Evolutionary conservation across 1,139 yeast genomes (phyloP).

Genomic region (Pneumocystis wakefieldiae): DNA sequence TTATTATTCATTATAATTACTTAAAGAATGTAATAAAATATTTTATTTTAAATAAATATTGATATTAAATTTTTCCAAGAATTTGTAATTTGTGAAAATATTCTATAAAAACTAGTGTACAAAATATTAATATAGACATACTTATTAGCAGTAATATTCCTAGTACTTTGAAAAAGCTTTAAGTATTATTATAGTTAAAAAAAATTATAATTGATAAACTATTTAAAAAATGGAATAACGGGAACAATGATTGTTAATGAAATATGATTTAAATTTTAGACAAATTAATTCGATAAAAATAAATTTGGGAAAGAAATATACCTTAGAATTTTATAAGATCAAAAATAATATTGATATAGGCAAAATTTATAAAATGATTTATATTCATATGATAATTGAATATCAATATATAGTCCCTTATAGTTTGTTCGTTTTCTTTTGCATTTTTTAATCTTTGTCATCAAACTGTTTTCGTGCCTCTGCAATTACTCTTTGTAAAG

Average conservation of each 20-base stretch:
- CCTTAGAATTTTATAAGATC: neutral
- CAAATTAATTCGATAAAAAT: neutral
- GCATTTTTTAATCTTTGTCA: slow-evolving; percentile 21
- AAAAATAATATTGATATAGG: neutral
- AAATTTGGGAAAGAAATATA: neutral
- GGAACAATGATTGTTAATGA: neutral
- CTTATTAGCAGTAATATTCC: no score
- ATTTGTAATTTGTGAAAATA: no score
- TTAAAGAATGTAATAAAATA: no score
- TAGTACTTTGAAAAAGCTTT: no score
- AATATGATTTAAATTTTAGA: neutral
- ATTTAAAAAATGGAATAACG: no score
- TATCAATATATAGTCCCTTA: neutral
- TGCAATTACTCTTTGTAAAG: slow-evolving; percentile 57
- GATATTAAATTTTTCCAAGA: no score
- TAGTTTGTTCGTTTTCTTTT: neutral
- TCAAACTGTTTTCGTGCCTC: slow-evolving; percentile 76
- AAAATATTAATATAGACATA: no score
- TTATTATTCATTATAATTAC: no score
- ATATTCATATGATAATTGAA: neutral
- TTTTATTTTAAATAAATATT: no score
- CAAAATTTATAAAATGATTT: neutral
- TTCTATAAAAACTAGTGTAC: no score
- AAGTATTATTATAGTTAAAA: no score
- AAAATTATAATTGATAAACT: no score